Percentiles rank a stretch among this genome's conserved stretches.
These are phyloP conservation scores for Rhodosporidiobolus odoratus DNA, from an alignment of 768 basidiomycete species.

Conservation along the genomic window DNA sequence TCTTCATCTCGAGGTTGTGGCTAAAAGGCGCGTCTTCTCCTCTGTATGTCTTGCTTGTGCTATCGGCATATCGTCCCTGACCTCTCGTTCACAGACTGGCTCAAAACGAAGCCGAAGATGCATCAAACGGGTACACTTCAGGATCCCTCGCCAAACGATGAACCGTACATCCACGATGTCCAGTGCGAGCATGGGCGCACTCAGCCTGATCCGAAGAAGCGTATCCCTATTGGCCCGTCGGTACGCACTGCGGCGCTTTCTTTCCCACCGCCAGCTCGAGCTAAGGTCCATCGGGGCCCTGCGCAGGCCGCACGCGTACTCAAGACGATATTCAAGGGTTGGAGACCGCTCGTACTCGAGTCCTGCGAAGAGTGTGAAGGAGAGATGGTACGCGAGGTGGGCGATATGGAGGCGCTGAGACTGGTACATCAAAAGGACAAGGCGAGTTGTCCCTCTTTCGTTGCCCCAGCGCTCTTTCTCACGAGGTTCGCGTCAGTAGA, in stretches of 20 bases:
- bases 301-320: constrained; percentile 49
- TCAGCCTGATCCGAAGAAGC: constrained; percentile 55
- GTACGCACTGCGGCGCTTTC: background rate
- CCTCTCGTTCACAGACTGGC: constrained; percentile 59
- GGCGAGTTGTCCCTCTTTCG: background rate
- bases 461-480: background rate
- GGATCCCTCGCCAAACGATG: constrained; percentile 65
- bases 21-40: constrained; percentile 56
- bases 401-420: background rate
- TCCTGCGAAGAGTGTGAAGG: constrained; percentile 63
- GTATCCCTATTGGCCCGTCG: constrained; percentile 53
- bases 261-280: too few relatives aligned
- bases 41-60: background rate
- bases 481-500: background rate
- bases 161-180: constrained; percentile 59
- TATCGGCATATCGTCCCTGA: background rate
- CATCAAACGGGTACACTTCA: constrained; percentile 51
- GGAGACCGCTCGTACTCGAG: constrained; percentile 58
- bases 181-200: constrained; percentile 66
- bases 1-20: constrained; percentile 77
- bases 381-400: constrained; percentile 55
- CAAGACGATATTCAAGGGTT: constrained; percentile 59
- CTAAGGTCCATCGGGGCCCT: too few relatives aligned
- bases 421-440: constrained; percentile 12
- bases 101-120: constrained; percentile 66